Conservation (phyloP, 768 basidiomycete genomes). For the Phylloporus sp. region DNA sequence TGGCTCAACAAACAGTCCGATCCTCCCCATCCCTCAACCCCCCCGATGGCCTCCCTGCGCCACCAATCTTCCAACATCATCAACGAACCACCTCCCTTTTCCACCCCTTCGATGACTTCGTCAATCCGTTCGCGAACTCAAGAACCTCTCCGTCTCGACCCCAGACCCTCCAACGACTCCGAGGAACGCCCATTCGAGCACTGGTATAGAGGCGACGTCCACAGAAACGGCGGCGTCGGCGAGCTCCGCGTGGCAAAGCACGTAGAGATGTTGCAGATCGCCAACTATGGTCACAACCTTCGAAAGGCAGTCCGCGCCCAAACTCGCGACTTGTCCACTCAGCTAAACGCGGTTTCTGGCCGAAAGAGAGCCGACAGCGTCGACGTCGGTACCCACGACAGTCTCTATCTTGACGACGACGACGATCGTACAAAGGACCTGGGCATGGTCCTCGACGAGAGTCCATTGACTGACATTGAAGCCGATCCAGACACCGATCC, state of each 20-base stretch:
- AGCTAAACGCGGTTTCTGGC: constrained; percentile 26
- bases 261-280: constrained; percentile 84
- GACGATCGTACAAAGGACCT: constrained; percentile 44
- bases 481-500: constrained; percentile 39
- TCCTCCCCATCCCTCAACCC: constrained; percentile 28
- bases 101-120: constrained; percentile 39
- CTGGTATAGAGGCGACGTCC: constrained; percentile 85
- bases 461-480: constrained; percentile 70
- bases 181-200: constrained; percentile 84
- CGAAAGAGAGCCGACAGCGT: constrained; percentile 66
- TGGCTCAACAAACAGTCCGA: constrained; percentile 27
- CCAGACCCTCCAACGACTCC: constrained; percentile 64
- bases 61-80: constrained; percentile 45
- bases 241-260: constrained; percentile 70
- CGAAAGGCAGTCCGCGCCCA: constrained; percentile 27
- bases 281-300: constrained; percentile 71
- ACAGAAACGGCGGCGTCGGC: constrained; percentile 85
- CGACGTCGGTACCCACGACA: constrained; percentile 51
- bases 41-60: constrained; percentile 32
- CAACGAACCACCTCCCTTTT: constrained; percentile 63
- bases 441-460: constrained; percentile 67
- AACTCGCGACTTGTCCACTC: constrained; percentile 22
- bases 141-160: constrained; percentile 29
- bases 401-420: constrained; percentile 66
- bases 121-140: constrained; percentile 37